phyloP scores from a whole-genome alignment of 345 rosid species.

The Zanthoxylum bungeanum region DNA sequence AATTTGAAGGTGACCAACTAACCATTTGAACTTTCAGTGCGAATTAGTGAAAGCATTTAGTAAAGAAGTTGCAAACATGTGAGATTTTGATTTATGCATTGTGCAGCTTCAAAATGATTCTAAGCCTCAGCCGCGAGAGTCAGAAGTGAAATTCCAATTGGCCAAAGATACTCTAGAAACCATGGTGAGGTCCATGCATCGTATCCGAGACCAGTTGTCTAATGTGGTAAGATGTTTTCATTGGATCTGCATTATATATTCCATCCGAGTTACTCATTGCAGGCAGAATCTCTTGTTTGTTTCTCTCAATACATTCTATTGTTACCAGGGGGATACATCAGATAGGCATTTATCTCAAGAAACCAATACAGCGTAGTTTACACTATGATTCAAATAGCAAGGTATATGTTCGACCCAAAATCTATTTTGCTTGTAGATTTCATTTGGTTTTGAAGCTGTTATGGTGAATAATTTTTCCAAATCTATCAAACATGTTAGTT shows the following conservation, averaged over 20 bases:
- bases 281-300: neutral
- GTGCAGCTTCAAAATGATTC: constrained; percentile 50
- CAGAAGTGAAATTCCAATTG: constrained; percentile 45
- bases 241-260: constrained; percentile 4
- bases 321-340: constrained; percentile 22
- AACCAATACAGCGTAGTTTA: constrained; percentile 11
- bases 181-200: constrained; percentile 40
- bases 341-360: constrained; percentile 12
- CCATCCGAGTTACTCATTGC: neutral
- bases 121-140: constrained; percentile 34
- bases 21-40: neutral
- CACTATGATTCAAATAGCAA: neutral
- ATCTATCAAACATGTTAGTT: neutral
- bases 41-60: neutral
- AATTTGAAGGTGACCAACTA: constrained; percentile 41
- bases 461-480: neutral
- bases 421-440: neutral
- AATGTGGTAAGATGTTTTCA: constrained; percentile 28
- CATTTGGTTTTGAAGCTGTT: neutral
- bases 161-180: constrained; percentile 43
- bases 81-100: neutral
- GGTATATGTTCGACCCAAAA: neutral
- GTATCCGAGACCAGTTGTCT: constrained; percentile 46
- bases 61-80: neutral
- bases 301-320: neutral